Evolutionary conservation across 2,329 filamentous ascomycete genomes (phyloP), one percentile per base, ranked within the genome.

Genomic region (Didymella lethalis): DNA sequence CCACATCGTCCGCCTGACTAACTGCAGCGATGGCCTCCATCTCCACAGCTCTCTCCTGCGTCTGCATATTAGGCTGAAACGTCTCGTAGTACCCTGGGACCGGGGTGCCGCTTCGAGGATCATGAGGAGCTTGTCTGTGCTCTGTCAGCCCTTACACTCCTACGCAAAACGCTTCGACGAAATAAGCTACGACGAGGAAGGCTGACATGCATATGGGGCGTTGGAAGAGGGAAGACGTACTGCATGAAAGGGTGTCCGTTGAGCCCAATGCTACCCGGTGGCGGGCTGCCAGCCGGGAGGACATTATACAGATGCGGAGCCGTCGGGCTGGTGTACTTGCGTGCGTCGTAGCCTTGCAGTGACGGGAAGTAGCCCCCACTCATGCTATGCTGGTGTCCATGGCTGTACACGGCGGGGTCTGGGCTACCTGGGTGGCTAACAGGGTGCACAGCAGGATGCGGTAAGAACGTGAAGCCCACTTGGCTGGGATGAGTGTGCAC

Each of bases 11-110:
- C 7, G 31, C n/a, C 20, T 47, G 38, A 4, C 11, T 18, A 2
- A 40, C 25, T 1, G 49, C 45, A 6, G 56, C 50, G 18, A 58
- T 46, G 26, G 49, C 50, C 18, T 54, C 56, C 56, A 58, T 58
- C 40, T 58, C 56, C 0, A 46, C 56, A 11, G 56, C n/a, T 6
- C 49, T 36, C 38, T 52, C 54, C 8, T 48, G 43, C 4, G 48
- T 26, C 11, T 57, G 54, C 12, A 34, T 45, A 23, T 36, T 25
- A 23, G 14, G 28, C 31, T 18, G 29, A 26, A 49, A 49, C 11
- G 45, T 40, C n/a, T 58, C 40, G 14, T 53, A 58, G 38, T 58
- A 58, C 1, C 25, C 49, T 6, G 55, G 55, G 5, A 14, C 49
- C 6, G 49, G 48, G 3, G 48, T 38, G 28, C 36, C 48, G 43